Evolutionary conservation across 2,329 filamentous ascomycete species (phyloP).

Genomic region (Cercospora sesami): DNA sequence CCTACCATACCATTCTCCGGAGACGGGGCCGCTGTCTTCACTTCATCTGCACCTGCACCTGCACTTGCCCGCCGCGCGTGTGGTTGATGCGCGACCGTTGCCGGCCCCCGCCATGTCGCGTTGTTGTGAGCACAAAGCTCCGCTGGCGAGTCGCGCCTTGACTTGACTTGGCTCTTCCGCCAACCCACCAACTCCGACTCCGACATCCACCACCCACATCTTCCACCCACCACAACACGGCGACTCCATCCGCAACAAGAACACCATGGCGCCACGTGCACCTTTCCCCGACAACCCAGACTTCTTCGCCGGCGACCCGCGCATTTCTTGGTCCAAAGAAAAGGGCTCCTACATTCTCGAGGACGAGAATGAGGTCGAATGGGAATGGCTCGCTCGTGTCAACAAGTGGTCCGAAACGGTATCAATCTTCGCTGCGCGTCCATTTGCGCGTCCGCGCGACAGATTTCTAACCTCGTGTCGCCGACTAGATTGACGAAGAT

Average conservation of each 20-base stretch:
- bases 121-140: neutral
- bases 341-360: constrained; percentile 77
- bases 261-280: constrained; percentile 28
- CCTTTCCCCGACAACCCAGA: constrained; percentile 58
- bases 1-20: neutral
- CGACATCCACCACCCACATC: neutral
- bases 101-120: neutral
- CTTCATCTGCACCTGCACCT: neutral
- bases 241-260: neutral
- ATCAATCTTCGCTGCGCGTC: constrained; percentile 29
- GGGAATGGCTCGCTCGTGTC: constrained; percentile 71
- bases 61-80: neutral
- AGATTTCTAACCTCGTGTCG: constrained; percentile 24
- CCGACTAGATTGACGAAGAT: constrained; percentile 58
- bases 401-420: constrained; percentile 74
- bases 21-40: neutral
- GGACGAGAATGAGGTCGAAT: constrained; percentile 80
- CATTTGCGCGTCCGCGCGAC: constrained; percentile 4
- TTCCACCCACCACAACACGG: neutral
- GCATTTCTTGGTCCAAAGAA: constrained; percentile 82
- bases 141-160: neutral
- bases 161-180: neutral
- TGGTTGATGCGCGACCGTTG: neutral
- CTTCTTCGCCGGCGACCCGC: constrained; percentile 73
- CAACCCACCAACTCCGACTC: neutral